Base-by-base conservation (phyloP, 139 green algal genomes). In the Parachlorella kessleri region DNA sequence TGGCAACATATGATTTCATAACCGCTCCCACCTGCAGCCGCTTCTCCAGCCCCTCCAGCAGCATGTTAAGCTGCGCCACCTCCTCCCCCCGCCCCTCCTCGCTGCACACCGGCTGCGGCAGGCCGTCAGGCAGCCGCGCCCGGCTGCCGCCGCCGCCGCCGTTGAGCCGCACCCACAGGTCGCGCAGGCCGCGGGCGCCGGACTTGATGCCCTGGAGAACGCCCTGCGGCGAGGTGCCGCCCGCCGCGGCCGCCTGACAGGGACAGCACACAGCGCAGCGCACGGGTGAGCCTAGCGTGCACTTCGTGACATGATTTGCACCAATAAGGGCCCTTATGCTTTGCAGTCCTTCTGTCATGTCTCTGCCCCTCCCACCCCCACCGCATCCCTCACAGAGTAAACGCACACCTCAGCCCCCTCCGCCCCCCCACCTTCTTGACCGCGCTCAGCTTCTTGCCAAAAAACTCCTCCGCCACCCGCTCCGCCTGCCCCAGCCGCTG, bases 101-200 rank as follows among this genome's bases (percentile, higher is more conserved):
- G 0, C 55, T 89, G 37, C 76, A 73, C 23, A 67, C 53, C 0
- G 92, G 91, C 78, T 87, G 64, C 23, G 90, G 87, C 73, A 97
- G 85, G 48, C 75, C 89, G 6, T 69, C 33, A 2, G 84, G 83
- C 40, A 88, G 71, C 26, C 24, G 55, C 6, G 67, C 68, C 63
- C 40, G 71, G 48, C 65, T 68, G 48, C 66, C 64, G 35, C 55
- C 53, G 32, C 37, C 71, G 26, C 76, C 55, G 55, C 83, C 64
- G 80, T 98, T 98, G 6, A 98, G 86, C 37, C 93, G 88, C 26
- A 81, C 76, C 93, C 93, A 97, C 53, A 97, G 75, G 3, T 88
- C 92, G 4, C 48, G 48, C 48, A 59, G 48, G 14, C 48, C 48
- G 14, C 14, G 14, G 48, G 48, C 48, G 14, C 77, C 83, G 3